These are phyloP conservation scores for Brassica nigra DNA, from an alignment of 345 rosid species.

Conservation along the genomic window DNA sequence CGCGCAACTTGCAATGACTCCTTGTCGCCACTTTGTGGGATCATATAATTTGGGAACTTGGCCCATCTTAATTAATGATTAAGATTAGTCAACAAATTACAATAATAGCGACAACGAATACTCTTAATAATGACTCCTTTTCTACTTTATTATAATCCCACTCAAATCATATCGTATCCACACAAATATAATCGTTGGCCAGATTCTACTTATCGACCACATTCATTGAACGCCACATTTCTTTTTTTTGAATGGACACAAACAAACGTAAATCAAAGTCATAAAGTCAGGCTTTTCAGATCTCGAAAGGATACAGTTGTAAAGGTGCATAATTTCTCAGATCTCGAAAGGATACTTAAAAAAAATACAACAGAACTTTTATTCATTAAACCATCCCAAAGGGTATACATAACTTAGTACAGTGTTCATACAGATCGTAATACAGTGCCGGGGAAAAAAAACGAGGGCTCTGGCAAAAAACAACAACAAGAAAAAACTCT, in stretches of 20 bases:
- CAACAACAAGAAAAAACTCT: constrained; percentile 28
- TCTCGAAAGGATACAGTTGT: background rate
- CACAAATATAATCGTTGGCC: constrained; percentile 20
- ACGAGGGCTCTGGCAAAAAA: constrained; percentile 38
- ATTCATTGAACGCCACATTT: constrained; percentile 26
- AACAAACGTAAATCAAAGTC: constrained; percentile 5
- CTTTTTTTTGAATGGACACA: constrained; percentile 13
- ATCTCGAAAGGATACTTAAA: background rate
- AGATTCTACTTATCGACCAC: constrained; percentile 26
- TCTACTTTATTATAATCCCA: constrained; percentile 29
- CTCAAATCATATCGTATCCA: constrained; percentile 30
- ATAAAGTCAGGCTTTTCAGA: constrained; percentile 6
- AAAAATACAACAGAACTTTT: constrained; percentile 28
- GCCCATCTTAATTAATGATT: constrained; percentile 9
- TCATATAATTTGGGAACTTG: background rate
- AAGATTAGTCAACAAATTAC: constrained; percentile 20
- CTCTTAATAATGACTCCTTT: background rate
- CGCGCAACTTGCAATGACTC: background rate
- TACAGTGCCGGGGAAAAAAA: constrained; percentile 24
- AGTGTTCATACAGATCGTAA: constrained; percentile 16
- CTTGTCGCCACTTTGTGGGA: constrained; percentile 20
- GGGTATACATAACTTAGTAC: constrained; percentile 30
- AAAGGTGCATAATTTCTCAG: constrained; percentile 5
- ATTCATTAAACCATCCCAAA: constrained; percentile 39
- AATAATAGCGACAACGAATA: constrained; percentile 32